Evolutionary conservation across 2,329 filamentous ascomycete species (phyloP).

Genomic region (Elsinoe batatas): DNA sequence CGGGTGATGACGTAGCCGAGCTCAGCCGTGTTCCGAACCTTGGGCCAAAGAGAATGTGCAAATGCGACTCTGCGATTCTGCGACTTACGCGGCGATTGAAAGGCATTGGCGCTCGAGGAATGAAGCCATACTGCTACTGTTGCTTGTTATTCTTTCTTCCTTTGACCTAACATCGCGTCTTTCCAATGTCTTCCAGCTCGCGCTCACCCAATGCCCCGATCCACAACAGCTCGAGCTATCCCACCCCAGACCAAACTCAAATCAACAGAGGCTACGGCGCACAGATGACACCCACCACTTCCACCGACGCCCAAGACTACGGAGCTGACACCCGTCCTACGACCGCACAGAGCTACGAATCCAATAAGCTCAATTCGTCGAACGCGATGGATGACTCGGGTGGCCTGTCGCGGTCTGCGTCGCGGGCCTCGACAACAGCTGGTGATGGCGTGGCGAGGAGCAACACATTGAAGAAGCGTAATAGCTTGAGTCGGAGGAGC

Average conservation of each 20-base stretch:
- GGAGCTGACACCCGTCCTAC: conserved; percentile 5
- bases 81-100: neutral
- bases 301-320: neutral
- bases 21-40: conserved; percentile 8
- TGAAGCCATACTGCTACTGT: neutral
- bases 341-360: conserved; percentile 8
- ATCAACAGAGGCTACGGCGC: conserved; percentile 2
- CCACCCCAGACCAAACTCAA: conserved; percentile 8
- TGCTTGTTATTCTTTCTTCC: neutral
- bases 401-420: conserved; percentile 52
- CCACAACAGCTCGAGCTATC: neutral
- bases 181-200: neutral
- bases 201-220: neutral
- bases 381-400: conserved; percentile 30
- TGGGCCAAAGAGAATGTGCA: neutral
- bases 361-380: neutral
- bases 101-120: no score
- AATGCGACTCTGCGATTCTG: neutral
- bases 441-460: conserved; percentile 38
- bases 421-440: conserved; percentile 42
- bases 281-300: conserved; percentile 9
- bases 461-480: conserved; percentile 83
- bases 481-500: conserved; percentile 60
- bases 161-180: neutral
- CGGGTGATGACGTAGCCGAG: conserved; percentile 1